These are phyloP conservation scores for Blastobotrys proliferans DNA, from an alignment of 1,139 yeast genomes.

Conservation along the genomic window DNA sequence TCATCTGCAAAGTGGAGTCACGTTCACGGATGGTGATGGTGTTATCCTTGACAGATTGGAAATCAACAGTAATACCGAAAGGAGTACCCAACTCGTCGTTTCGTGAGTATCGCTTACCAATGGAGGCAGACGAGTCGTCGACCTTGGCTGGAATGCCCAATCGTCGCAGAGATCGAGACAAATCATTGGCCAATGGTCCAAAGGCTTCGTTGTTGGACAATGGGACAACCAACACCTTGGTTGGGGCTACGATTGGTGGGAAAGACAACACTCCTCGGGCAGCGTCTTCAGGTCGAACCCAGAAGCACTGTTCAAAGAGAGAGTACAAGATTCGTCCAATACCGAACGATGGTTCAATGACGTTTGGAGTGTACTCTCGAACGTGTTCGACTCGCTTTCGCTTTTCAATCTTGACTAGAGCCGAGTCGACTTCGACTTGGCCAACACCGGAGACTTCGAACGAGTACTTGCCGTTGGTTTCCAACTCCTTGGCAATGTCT, in stretches of 20 bases:
- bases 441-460: slow-evolving; percentile 59
- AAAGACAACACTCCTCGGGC: slow-evolving; percentile 91
- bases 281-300: slow-evolving; percentile 89
- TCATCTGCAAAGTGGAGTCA: slow-evolving; percentile 94
- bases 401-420: slow-evolving; percentile 71
- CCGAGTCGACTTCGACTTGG: slow-evolving; percentile 64
- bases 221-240: slow-evolving; percentile 94
- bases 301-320: slow-evolving; percentile 89
- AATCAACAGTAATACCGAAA: slow-evolving; percentile 96
- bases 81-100: slow-evolving; percentile 99
- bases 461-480: slow-evolving; percentile 57
- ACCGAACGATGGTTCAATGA: slow-evolving; percentile 99
- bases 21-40: slow-evolving; percentile 97
- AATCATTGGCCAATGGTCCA: slow-evolving; percentile 64
- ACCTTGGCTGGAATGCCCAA: slow-evolving; percentile 91
- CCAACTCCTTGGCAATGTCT: slow-evolving; percentile 66
- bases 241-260: slow-evolving; percentile 96
- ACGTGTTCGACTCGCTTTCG: slow-evolving; percentile 81
- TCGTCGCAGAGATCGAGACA: slow-evolving; percentile 62
- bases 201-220: slow-evolving; percentile 80
- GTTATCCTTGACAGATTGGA: slow-evolving; percentile 84
- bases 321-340: slow-evolving; percentile 96
- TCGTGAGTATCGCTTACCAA: slow-evolving; percentile 98
- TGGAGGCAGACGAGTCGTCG: slow-evolving; percentile 96
- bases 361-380: slow-evolving; percentile 95